Conservation (phyloP, 75 land plant genomes). For the Selaginella tamariscina region DNA sequence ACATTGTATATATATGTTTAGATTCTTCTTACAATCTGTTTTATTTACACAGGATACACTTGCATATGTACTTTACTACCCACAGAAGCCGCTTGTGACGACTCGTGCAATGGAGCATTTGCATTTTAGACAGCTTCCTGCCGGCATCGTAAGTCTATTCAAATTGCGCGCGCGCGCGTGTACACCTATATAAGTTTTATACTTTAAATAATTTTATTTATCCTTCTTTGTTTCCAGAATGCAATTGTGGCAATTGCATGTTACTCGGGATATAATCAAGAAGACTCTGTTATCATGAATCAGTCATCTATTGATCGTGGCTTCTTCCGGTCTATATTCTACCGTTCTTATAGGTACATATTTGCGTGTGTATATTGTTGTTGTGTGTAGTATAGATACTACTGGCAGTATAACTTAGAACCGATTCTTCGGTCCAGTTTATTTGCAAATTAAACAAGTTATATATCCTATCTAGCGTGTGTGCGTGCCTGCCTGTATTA, state of each 20-base stretch:
- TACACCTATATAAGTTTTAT: background rate
- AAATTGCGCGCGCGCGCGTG: too few species aligned
- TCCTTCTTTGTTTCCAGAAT: constrained; percentile 55
- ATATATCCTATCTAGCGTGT: too few species aligned
- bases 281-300: constrained; percentile 99
- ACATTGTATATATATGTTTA: too few species aligned
- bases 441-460: too few species aligned
- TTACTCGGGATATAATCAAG: constrained; percentile 98
- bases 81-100: constrained; percentile 97
- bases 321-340: constrained; percentile 89
- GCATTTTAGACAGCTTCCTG: constrained; percentile 96
- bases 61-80: constrained; percentile 96
- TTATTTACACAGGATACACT: constrained; percentile 60
- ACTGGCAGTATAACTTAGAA: too few species aligned
- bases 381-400: background rate
- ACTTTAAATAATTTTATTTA: background rate
- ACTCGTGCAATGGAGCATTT: constrained; percentile 99
- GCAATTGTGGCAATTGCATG: constrained; percentile 98
- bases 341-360: constrained; percentile 77
- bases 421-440: too few species aligned
- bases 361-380: too few species aligned
- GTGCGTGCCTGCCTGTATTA: too few species aligned
- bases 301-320: constrained; percentile 98
- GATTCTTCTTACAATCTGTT: background rate
- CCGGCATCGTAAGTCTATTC: constrained; percentile 74